Percentiles rank a stretch among this genome's conserved stretches.
These are phyloP conservation scores for Fistulina hepatica DNA, from an alignment of 1,284 basidiomycete species.

Conservation along the genomic window DNA sequence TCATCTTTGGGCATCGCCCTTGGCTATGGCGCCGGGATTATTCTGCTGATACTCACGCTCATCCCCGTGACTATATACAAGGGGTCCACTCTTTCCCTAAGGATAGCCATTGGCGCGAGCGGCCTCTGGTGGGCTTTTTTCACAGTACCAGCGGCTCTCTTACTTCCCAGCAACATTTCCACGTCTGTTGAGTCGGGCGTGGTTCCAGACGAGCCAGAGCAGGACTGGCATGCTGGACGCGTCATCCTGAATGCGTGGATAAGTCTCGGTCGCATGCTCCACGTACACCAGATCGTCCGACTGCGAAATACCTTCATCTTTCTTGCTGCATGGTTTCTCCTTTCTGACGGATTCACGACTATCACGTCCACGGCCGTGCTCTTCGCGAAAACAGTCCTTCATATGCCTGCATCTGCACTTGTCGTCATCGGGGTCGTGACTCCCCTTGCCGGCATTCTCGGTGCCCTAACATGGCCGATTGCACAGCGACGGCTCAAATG, in stretches of 20 bases:
- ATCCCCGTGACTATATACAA: slow-evolving; percentile 56
- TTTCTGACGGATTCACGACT: slow-evolving; percentile 81
- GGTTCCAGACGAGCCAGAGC: slow-evolving; percentile 11
- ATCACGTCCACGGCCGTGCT: slow-evolving; percentile 76
- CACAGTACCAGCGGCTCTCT: slow-evolving; percentile 62
- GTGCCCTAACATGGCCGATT: slow-evolving; percentile 61
- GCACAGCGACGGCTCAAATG: slow-evolving; percentile 51
- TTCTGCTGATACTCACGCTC: slow-evolving; percentile 58
- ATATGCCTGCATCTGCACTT: slow-evolving; percentile 62
- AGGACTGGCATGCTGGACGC: slow-evolving; percentile 34
- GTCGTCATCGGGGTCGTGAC: slow-evolving; percentile 63
- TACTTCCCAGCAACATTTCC: slow-evolving; percentile 41
- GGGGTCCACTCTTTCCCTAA: slow-evolving; percentile 64
- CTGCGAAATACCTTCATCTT: slow-evolving; percentile 80
- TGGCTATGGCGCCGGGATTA: slow-evolving; percentile 72
- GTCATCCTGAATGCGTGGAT: slow-evolving; percentile 60
- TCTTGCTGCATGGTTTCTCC: slow-evolving; percentile 82
- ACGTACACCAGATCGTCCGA: slow-evolving; percentile 54
- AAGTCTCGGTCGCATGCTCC: slow-evolving; percentile 57
- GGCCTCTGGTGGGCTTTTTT: slow-evolving; percentile 82
- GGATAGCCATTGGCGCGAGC: slow-evolving; percentile 69
- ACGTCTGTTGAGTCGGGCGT: slow-evolving; percentile 11
- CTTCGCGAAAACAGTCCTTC: slow-evolving; percentile 71
- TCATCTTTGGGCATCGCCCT: slow-evolving; percentile 76
- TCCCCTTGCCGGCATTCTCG: slow-evolving; percentile 60